Evolutionary conservation across 2,329 filamentous ascomycete genomes (phyloP).

Genomic region (Verruconis gallopava): DNA sequence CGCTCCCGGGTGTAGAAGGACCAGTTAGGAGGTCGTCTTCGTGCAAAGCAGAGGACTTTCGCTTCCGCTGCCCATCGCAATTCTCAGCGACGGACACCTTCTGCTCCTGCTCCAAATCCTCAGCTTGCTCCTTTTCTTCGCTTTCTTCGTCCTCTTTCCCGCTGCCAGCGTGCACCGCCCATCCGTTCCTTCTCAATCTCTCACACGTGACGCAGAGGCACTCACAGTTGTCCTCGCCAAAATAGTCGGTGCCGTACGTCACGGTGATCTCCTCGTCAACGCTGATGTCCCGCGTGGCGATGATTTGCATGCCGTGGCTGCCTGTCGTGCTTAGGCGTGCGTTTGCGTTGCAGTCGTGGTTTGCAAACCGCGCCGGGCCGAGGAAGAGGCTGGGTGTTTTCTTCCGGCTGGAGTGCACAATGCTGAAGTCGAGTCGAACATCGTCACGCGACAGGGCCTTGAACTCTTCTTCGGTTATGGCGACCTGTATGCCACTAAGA

Average conservation of each 20-base stretch:
- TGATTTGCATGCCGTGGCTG: constrained; percentile 78
- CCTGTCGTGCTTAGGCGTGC: constrained; percentile 74
- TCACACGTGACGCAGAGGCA: constrained; percentile 89
- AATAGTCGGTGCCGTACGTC: constrained; percentile 90
- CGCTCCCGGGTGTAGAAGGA: neutral
- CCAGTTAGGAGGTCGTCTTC: neutral
- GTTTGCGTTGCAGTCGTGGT: constrained; percentile 93
- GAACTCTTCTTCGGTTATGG: constrained; percentile 87
- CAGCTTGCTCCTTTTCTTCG: constrained; percentile 16
- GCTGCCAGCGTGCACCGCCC: constrained; percentile 43
- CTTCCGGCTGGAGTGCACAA: constrained; percentile 85
- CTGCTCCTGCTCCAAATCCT: too few relatives aligned
- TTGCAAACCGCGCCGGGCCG: constrained; percentile 89
- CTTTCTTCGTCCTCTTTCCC: constrained; percentile 24
- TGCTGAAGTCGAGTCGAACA: constrained; percentile 87
- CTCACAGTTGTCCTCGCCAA: constrained; percentile 88
- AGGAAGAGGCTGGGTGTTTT: constrained; percentile 88
- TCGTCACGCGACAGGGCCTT: constrained; percentile 54
- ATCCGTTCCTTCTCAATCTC: constrained; percentile 61
- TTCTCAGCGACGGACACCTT: too few relatives aligned
- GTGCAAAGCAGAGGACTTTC: neutral
- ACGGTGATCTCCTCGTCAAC: constrained; percentile 93
- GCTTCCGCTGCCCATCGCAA: too few relatives aligned
- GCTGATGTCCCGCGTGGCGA: constrained; percentile 69
- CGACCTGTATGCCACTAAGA: constrained; percentile 78